A percentile compares a stretch with the other conserved stretches of the same genome.
Evolutionary conservation across 306 rosid species (phyloP).

Genomic region (Acacia melanoxylon): DNA sequence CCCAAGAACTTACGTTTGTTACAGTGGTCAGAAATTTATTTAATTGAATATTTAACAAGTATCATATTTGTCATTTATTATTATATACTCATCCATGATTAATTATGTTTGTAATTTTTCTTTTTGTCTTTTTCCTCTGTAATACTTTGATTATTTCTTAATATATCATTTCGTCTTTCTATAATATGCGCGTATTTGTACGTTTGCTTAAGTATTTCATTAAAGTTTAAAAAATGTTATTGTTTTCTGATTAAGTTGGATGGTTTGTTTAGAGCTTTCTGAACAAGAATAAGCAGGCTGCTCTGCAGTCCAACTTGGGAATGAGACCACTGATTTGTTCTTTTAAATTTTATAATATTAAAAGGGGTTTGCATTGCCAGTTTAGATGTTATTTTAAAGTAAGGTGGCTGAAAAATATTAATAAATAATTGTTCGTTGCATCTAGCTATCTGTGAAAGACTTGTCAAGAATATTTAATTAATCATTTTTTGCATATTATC

Average conservation of each 20-base stretch:
- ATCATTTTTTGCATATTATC: constrained; percentile 33
- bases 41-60: not conserved
- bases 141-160: too few relatives aligned
- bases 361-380: constrained; percentile 30
- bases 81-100: not conserved
- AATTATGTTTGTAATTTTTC: not conserved
- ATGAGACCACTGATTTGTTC: constrained; percentile 28
- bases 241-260: constrained; percentile 33
- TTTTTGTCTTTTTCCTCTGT: too few relatives aligned
- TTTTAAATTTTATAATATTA: constrained; percentile 17
- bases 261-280: constrained; percentile 32
- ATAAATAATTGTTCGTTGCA: constrained; percentile 17
- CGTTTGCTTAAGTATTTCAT: not conserved
- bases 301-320: not conserved
- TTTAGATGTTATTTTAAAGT: constrained; percentile 45
- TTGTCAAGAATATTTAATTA: constrained; percentile 16
- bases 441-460: not conserved
- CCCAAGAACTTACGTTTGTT: too few relatives aligned
- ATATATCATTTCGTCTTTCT: too few relatives aligned
- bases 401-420: constrained; percentile 28
- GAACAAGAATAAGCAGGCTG: constrained; percentile 34
- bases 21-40: too few relatives aligned
- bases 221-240: not conserved
- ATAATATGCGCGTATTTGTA: too few relatives aligned
- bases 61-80: not conserved